phyloP scores from a whole-genome alignment of 2,329 filamentous ascomycete genomes.

The Aspergillus spinulosporus region DNA sequence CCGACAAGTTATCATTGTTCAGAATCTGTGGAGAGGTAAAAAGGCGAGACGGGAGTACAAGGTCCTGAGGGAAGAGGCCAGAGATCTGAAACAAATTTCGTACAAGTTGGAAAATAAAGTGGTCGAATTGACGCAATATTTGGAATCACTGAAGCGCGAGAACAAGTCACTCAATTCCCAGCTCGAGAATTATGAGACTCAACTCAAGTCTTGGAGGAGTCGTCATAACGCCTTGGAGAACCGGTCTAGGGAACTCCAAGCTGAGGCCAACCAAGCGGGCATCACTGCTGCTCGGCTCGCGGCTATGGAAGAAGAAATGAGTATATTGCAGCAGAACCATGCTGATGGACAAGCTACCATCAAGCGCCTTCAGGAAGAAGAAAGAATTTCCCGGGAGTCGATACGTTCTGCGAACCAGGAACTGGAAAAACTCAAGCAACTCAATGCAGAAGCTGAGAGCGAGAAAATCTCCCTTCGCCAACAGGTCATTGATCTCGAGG shows the following conservation, averaged over 20 bases:
- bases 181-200: slow-evolving; percentile 92
- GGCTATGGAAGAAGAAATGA: slow-evolving; percentile 94
- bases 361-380: slow-evolving; percentile 92
- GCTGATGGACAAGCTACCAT: slow-evolving; percentile 88
- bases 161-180: slow-evolving; percentile 88
- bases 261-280: slow-evolving; percentile 95
- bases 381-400: slow-evolving; percentile 79
- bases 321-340: slow-evolving; percentile 82
- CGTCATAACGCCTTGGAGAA: slow-evolving; percentile 87
- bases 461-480: slow-evolving; percentile 85
- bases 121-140: slow-evolving; percentile 89
- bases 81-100: slow-evolving; percentile 98
- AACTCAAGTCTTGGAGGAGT: slow-evolving; percentile 94
- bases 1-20: slow-evolving; percentile 82
- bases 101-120: slow-evolving; percentile 99
- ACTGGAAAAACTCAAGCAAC: slow-evolving; percentile 73
- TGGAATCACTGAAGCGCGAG: slow-evolving; percentile 89
- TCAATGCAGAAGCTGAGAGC: slow-evolving; percentile 73
- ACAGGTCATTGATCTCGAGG: slow-evolving; percentile 85
- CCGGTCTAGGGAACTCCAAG: slow-evolving; percentile 88
- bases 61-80: slow-evolving; percentile 86
- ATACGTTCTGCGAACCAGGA: slow-evolving; percentile 77
- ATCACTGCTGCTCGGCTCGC: slow-evolving; percentile 88
- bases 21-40: slow-evolving; percentile 90
- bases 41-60: slow-evolving; percentile 82